Evolutionary conservation across 73 alveolate genomes (phyloP).

Genomic region (Effrenium voratum): DNA sequence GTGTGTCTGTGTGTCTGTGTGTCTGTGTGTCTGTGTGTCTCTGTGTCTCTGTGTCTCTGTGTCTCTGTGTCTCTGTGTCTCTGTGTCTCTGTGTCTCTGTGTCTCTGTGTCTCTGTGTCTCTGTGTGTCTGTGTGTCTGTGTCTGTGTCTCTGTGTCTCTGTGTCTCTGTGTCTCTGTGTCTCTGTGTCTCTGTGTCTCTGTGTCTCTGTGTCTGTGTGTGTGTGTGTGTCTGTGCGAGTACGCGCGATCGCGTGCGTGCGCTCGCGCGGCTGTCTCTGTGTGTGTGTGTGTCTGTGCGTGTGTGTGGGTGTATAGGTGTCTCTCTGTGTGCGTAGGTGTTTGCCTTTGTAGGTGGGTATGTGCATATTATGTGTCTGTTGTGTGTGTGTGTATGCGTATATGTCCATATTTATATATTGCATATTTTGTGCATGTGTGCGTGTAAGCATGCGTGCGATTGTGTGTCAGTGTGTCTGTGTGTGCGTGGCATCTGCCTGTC

Average conservation of each 20-base stretch:
- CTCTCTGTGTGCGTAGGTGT: neutral
- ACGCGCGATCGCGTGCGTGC: neutral
- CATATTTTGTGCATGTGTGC: neutral
- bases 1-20: neutral
- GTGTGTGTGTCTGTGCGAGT: neutral
- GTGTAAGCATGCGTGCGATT: neutral
- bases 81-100: neutral
- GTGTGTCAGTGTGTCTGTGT: neutral
- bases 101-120: neutral
- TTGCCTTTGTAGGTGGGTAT: neutral
- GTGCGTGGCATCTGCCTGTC: too few species aligned
- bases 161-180: neutral
- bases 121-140: neutral
- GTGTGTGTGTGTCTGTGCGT: constrained; percentile 1
- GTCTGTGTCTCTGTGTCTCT: constrained; percentile 13
- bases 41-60: constrained; percentile 7
- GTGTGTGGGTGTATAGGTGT: too few species aligned
- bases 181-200: neutral
- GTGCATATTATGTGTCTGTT: neutral
- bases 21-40: neutral
- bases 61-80: neutral
- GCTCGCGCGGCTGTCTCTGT: neutral
- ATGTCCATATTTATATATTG: neutral
- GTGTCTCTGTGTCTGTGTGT: neutral
- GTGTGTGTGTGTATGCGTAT: neutral